These are phyloP conservation scores for Byssochlamys sp. DNA, from an alignment of 2,329 filamentous ascomycete genomes.

Conservation along the genomic window DNA sequence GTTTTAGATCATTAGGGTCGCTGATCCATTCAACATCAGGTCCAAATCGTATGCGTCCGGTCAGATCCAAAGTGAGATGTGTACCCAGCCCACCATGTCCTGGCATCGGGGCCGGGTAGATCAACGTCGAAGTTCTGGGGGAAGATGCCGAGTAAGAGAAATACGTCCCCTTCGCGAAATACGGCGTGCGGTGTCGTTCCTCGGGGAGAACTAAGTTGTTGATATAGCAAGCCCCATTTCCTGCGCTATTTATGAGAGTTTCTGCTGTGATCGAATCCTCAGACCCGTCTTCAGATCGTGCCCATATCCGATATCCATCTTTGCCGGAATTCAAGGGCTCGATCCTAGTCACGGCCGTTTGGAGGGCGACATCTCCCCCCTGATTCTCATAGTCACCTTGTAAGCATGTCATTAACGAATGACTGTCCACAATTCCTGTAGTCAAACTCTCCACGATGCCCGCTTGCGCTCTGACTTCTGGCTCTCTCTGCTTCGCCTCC, in stretches of 20 bases:
- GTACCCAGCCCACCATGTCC: slow-evolving; percentile 84
- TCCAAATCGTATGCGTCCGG: slow-evolving; percentile 76
- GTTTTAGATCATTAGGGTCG: slow-evolving; percentile 57
- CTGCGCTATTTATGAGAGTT: slow-evolving; percentile 75
- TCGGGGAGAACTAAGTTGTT: slow-evolving; percentile 66
- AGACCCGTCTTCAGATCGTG: slow-evolving; percentile 33
- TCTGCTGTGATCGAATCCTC: slow-evolving; percentile 57
- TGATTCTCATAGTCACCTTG: slow-evolving; percentile 65
- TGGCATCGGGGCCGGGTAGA: slow-evolving; percentile 79
- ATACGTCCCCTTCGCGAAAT: slow-evolving; percentile 91
- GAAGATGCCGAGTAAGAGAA: slow-evolving; percentile 65
- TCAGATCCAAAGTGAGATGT: slow-evolving; percentile 83
- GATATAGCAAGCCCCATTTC: slow-evolving; percentile 64
- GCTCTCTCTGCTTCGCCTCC: slow-evolving; percentile 59
- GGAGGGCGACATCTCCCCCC: slow-evolving; percentile 65
- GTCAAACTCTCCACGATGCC: slow-evolving; percentile 75
- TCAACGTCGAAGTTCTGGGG: slow-evolving; percentile 60
- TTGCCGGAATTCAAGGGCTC: slow-evolving; percentile 44
- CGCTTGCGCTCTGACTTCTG: slow-evolving; percentile 59
- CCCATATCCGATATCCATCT: slow-evolving; percentile 61
- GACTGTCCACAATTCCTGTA: slow-evolving; percentile 85
- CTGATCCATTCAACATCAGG: slow-evolving; percentile 93
- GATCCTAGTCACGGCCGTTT: slow-evolving; percentile 55
- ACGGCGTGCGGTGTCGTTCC: slow-evolving; percentile 49
- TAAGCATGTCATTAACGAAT: slow-evolving; percentile 72